Evolutionary conservation across 2,329 filamentous ascomycete genomes (phyloP).

Genomic region (Botrytis byssoidea): DNA sequence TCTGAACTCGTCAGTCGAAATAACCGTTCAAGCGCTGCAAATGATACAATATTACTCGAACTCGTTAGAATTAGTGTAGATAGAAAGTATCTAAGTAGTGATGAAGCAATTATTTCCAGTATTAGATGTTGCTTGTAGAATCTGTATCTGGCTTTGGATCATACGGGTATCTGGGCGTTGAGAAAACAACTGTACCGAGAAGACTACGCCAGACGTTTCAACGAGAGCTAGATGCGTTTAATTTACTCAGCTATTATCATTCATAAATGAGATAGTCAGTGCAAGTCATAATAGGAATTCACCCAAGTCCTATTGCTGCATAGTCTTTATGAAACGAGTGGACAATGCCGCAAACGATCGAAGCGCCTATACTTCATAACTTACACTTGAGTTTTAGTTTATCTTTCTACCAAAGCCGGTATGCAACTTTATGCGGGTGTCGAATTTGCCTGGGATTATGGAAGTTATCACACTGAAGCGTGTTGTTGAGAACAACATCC

Average conservation of each 20-base stretch:
- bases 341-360: not conserved
- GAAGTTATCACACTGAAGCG: not conserved
- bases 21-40: not conserved
- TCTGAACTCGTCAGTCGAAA: not conserved
- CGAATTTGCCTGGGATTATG: not conserved
- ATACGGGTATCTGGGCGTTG: not conserved
- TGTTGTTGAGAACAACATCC: too few relatives aligned
- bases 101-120: not conserved
- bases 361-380: not conserved
- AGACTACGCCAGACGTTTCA: not conserved
- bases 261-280: not conserved
- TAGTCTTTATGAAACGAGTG: not conserved
- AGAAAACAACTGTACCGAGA: too few relatives aligned
- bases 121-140: not conserved
- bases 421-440: not conserved
- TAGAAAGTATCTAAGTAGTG: not conserved
- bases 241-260: not conserved
- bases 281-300: not conserved
- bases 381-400: not conserved
- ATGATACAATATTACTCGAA: not conserved
- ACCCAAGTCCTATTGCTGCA: not conserved
- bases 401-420: not conserved
- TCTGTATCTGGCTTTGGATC: not conserved
- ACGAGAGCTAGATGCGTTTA: not conserved
- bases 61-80: not conserved